These are phyloP conservation scores for Pelargonium citronellum DNA, from an alignment of 441 rosid species.

Conservation along the genomic window DNA sequence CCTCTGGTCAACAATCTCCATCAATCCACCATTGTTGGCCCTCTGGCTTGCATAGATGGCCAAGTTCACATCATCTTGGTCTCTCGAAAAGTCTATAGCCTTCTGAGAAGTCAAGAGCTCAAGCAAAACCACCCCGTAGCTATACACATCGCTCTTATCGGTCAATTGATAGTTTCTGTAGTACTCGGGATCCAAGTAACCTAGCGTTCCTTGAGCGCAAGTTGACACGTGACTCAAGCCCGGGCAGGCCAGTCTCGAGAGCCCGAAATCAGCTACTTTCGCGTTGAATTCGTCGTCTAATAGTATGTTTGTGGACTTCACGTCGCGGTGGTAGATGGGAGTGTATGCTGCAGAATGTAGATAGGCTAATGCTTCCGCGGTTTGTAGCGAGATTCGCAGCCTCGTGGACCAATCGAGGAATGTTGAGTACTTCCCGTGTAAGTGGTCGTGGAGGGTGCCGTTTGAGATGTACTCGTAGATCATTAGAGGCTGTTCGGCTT, in stretches of 20 bases:
- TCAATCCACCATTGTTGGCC: constrained; percentile 34
- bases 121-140: constrained; percentile 57
- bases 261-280: constrained; percentile 67
- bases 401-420: constrained; percentile 49
- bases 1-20: constrained; percentile 44
- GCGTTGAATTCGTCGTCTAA: constrained; percentile 48
- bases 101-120: constrained; percentile 66
- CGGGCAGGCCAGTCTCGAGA: constrained; percentile 53
- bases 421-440: constrained; percentile 39
- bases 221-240: constrained; percentile 69
- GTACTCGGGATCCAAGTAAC: constrained; percentile 72
- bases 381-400: constrained; percentile 50
- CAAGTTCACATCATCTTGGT: constrained; percentile 55
- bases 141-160: constrained; percentile 69
- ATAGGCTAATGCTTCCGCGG: constrained; percentile 65
- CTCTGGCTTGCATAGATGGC: constrained; percentile 46
- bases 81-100: constrained; percentile 50
- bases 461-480: constrained; percentile 65
- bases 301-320: constrained; percentile 63
- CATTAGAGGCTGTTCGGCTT: constrained; percentile 53
- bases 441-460: constrained; percentile 63
- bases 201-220: constrained; percentile 64
- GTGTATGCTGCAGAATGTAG: constrained; percentile 53
- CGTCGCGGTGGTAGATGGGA: constrained; percentile 66
- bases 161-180: constrained; percentile 50